Conservation (phyloP, 495 filamentous ascomycete species). For the Penicillium longicatenatum region DNA sequence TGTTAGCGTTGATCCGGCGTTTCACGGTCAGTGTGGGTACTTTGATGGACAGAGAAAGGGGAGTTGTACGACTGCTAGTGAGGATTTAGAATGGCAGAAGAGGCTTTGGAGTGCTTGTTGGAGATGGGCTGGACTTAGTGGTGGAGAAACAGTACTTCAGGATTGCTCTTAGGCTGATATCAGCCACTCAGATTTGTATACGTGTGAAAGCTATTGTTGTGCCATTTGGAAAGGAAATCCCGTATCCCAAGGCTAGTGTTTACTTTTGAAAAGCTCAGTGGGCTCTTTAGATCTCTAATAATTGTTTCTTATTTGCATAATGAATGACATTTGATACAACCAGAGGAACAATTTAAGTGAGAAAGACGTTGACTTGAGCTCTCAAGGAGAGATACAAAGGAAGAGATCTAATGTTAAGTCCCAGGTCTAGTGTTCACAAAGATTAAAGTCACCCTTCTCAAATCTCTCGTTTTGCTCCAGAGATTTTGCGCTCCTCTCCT, state of each 20-base stretch:
- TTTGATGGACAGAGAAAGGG: conserved; percentile 16
- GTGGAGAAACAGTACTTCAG: conserved; percentile 19
- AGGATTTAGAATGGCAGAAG: conserved; percentile 9
- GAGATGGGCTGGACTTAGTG: conserved; percentile 20
- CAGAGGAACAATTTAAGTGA: no score
- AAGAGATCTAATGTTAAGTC: not conserved
- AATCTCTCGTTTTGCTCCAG: conserved; percentile 19
- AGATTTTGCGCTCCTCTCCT: conserved; percentile 35
- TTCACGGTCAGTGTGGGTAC: conserved; percentile 23
- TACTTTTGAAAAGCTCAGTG: no score
- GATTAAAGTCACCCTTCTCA: conserved; percentile 19
- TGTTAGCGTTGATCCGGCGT: conserved; percentile 20
- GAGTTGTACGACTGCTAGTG: conserved; percentile 6
- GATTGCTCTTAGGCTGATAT: not conserved
- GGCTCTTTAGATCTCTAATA: no score
- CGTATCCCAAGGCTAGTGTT: no score
- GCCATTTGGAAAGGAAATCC: no score
- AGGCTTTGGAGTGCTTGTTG: conserved; percentile 27
- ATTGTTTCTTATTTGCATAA: no score
- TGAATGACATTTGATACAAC: no score
- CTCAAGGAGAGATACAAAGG: no score
- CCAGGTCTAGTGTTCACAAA: conserved; percentile 27
- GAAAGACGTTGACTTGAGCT: no score
- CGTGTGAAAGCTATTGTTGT: not conserved
- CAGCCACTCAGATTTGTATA: not conserved